Conservation (phyloP, 2,329 filamentous ascomycete species). For the Claviceps paspali region DNA sequence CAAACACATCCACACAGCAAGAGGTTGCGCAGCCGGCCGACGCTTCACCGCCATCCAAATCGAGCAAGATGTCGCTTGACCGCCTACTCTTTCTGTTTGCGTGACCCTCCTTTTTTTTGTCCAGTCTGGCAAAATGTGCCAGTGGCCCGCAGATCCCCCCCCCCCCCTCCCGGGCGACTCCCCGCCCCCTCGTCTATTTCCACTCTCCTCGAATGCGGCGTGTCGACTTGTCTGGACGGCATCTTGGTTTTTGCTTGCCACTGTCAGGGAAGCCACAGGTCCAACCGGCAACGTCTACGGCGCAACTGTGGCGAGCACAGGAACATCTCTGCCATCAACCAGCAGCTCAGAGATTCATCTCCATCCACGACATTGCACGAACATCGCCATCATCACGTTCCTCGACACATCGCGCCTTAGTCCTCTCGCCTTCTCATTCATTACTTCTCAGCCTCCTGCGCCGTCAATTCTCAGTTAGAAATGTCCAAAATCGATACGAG, state of each 20-base stretch:
- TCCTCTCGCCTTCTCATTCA: too few relatives aligned
- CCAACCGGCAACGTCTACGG: background rate
- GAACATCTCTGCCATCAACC: too few relatives aligned
- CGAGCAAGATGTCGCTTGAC: conserved; percentile 1
- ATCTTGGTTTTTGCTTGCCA: background rate
- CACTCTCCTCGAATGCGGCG: background rate
- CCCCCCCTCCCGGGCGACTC: background rate
- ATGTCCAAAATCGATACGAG: conserved; percentile 55
- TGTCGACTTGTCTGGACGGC: background rate
- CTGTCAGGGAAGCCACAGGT: background rate
- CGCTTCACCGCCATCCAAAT: conserved; percentile 3
- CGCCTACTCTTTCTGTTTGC: conserved; percentile 2
- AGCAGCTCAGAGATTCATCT: too few relatives aligned
- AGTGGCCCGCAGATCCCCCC: too few relatives aligned
- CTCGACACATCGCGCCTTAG: too few relatives aligned
- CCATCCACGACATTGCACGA: too few relatives aligned
- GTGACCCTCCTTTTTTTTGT: too few relatives aligned
- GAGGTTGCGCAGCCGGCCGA: background rate
- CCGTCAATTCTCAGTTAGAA: background rate
- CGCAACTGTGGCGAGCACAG: too few relatives aligned
- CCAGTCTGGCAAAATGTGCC: too few relatives aligned
- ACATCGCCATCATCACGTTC: background rate
- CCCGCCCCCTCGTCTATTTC: background rate
- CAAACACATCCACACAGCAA: too few relatives aligned
- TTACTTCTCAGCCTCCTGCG: background rate